Base-by-base conservation (phyloP, 2,329 filamentous ascomycete species). In the Alternaria gansuensis region DNA sequence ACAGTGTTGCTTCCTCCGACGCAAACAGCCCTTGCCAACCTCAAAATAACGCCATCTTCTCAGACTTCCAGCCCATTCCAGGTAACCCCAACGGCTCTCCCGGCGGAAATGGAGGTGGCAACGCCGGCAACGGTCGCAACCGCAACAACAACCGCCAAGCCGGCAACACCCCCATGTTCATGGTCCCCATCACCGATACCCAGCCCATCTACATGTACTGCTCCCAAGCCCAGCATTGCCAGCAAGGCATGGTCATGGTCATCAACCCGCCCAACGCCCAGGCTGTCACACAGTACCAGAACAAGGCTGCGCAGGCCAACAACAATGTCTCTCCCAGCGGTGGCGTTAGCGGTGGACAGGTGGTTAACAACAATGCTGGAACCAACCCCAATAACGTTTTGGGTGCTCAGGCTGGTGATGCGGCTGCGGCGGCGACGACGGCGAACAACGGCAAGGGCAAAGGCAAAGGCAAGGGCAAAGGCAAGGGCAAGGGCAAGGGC, bases 161-260 rank as follows among this genome's bases (percentile, higher is more conserved):
- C 17, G 63, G 57, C 41, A 69, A 66, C 28, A 68, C 57, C 3
- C 71, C 70, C 29, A 68, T 60, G 60, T 73, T 73, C 64, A 72
- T 68, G 63, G 63, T 73, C 8, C 67, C 67, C 31, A 52, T 73
- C 54, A 64, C 60, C 28, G 67, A 72, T 52, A 86, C 83, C 46
- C 86, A 83, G 31, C 90, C 91, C 33, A 82, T 93, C 68, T 93
- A 91, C 90, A 79, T 91, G 59, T 93, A 89, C 82, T 93, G 90
- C 79, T 87, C 86, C 28, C 88, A 92, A 77, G 72, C 71, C 0
- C 67, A 71, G 54, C 91, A 94, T 79, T 94, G 90, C 78, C 85
- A 92, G 76, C 80, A 77, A 51, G 89, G 89, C 59, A 92, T 92
- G 88, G 82, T 83, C 59, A 88, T 90, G 83, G 89, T 90, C 23